phyloP scores from a whole-genome alignment of 176 grass and related monocot genomes.

The Rhynchospora pubera region DNA sequence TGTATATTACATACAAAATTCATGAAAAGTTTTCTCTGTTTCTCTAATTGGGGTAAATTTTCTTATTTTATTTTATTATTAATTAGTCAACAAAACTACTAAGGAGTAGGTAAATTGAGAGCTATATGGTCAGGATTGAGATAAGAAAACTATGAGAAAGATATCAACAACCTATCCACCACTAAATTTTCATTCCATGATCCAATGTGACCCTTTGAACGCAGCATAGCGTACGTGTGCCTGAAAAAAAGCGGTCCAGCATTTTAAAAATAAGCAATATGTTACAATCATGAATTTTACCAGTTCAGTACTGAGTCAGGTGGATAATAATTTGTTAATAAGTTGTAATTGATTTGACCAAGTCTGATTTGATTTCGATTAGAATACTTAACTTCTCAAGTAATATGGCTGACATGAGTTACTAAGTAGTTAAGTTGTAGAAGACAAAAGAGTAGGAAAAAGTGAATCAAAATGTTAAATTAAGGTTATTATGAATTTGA shows the following conservation, averaged over 20 bases:
- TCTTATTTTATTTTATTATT: not conserved
- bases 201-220: not conserved
- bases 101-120: constrained; percentile 12
- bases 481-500: too few species aligned
- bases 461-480: too few species aligned
- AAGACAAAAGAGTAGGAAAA: too few species aligned
- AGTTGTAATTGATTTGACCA: too few species aligned
- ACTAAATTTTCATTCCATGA: not conserved
- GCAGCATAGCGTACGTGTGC: not conserved
- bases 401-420: too few species aligned
- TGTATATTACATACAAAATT: not conserved
- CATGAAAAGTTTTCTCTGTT: not conserved
- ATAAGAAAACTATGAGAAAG: constrained; percentile 10
- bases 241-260: not conserved
- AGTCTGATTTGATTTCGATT: too few species aligned
- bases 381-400: too few species aligned
- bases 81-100: not conserved
- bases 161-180: constrained; percentile 22
- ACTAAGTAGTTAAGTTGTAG: too few species aligned
- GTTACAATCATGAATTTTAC: too few species aligned
- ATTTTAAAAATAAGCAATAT: not conserved
- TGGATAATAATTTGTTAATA: too few species aligned
- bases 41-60: not conserved
- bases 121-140: not conserved
- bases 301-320: too few species aligned